Percentiles rank a stretch among this genome's conserved stretches.
Conservation (phyloP, 2,329 filamentous ascomycete genomes). For the Rhynchosporium secalis region DNA sequence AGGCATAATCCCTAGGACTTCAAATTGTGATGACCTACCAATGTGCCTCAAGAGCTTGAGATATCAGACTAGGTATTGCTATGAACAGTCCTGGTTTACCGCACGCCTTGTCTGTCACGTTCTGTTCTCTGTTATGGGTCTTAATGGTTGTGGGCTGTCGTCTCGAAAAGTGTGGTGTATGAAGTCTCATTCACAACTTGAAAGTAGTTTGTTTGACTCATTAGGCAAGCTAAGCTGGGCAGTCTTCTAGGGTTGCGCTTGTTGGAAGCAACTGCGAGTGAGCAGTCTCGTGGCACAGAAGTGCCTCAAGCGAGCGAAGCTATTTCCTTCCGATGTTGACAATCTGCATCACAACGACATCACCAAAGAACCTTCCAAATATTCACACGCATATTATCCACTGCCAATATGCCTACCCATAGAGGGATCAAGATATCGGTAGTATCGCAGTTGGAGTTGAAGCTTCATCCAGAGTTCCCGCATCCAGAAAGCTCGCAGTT, state of each 20-base stretch:
- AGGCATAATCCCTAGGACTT: neutral
- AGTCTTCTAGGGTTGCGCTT: neutral
- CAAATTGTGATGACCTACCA: neutral
- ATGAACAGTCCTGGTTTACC: too few relatives aligned
- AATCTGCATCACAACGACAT: neutral
- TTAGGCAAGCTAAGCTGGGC: neutral
- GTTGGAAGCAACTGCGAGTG: neutral
- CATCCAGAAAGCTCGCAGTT: constrained; percentile 54
- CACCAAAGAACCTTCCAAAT: neutral
- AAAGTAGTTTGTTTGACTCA: too few relatives aligned
- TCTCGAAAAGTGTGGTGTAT: too few relatives aligned
- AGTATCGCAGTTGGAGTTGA: constrained; percentile 34
- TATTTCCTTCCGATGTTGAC: constrained; percentile 3
- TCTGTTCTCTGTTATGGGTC: too few relatives aligned
- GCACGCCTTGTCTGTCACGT: too few relatives aligned
- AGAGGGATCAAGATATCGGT: constrained; percentile 36
- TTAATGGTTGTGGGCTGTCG: too few relatives aligned
- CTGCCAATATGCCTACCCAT: constrained; percentile 34
- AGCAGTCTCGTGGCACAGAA: neutral
- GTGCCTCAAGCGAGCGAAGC: neutral
- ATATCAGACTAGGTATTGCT: neutral
- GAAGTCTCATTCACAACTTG: too few relatives aligned
- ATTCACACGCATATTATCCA: neutral
- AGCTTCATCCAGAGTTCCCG: constrained; percentile 53
- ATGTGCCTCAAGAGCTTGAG: neutral